Conservation (phyloP, 345 rosid species). For the Durio zibethinus region DNA sequence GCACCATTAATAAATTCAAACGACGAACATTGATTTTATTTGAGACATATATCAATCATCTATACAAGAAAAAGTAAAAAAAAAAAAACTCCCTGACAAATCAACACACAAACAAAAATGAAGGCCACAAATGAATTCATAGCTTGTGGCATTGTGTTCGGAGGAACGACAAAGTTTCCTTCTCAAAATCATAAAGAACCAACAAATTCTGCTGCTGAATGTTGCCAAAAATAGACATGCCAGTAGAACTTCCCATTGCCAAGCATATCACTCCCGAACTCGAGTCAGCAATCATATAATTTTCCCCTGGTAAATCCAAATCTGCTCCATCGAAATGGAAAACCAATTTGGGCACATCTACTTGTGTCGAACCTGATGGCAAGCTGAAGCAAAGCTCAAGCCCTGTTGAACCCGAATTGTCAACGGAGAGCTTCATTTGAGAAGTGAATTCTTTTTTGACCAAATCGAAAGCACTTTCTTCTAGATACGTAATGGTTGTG, state of each 20-base stretch:
- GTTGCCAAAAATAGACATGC: constrained; percentile 91
- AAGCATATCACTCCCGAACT: constrained; percentile 59
- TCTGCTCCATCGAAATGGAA: constrained; percentile 76
- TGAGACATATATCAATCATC: not conserved
- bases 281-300: constrained; percentile 73
- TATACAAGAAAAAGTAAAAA: not conserved
- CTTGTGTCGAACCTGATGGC: constrained; percentile 30
- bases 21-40: not conserved
- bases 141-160: constrained; percentile 61
- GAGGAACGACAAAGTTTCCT: constrained; percentile 62
- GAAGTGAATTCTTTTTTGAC: constrained; percentile 55
- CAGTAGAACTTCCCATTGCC: constrained; percentile 81
- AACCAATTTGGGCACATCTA: constrained; percentile 62
- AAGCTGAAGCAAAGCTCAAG: constrained; percentile 78
- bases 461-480: constrained; percentile 44
- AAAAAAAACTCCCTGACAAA: not conserved
- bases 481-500: constrained; percentile 78
- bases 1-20: not conserved
- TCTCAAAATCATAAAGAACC: constrained; percentile 64
- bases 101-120: not conserved
- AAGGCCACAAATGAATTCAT: constrained; percentile 22
- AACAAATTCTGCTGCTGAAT: constrained; percentile 83
- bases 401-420: constrained; percentile 53
- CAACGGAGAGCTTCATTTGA: constrained; percentile 46
- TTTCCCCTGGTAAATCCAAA: constrained; percentile 75